Evolutionary conservation across 805 yeast genomes (phyloP).

Genomic region (Candida krabiensis): DNA sequence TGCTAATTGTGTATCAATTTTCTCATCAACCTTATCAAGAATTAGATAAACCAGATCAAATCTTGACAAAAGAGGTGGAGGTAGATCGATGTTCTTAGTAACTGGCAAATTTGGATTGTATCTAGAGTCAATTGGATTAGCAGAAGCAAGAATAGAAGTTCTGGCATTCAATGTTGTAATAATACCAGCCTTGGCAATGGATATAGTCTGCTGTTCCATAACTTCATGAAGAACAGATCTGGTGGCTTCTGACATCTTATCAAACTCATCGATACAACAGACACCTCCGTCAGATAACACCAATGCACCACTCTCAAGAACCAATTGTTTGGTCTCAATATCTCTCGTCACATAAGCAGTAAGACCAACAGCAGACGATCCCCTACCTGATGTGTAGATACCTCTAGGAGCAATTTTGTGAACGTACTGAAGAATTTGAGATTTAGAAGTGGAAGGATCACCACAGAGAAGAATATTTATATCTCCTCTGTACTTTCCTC

Average conservation of each 20-base stretch:
- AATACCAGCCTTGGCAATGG: conserved; percentile 98
- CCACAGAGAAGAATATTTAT: conserved; percentile 91
- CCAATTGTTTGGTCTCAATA: conserved; percentile 88
- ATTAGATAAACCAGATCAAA: conserved; percentile 92
- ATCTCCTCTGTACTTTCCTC: conserved; percentile 96
- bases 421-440: conserved; percentile 90
- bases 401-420: conserved; percentile 98
- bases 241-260: conserved; percentile 93
- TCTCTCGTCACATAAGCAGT: conserved; percentile 97
- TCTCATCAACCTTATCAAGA: conserved; percentile 89
- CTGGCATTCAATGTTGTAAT: conserved; percentile 96
- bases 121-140: conserved; percentile 94
- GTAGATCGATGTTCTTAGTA: conserved; percentile 91
- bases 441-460: conserved; percentile 97
- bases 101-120: conserved; percentile 95
- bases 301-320: conserved; percentile 93
- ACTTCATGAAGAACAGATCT: conserved; percentile 96
- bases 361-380: conserved; percentile 98
- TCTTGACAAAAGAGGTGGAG: conserved; percentile 93
- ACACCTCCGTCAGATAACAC: conserved; percentile 97
- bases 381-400: conserved; percentile 96
- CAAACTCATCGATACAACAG: conserved; percentile 98
- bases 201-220: conserved; percentile 98
- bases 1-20: conserved; percentile 81
- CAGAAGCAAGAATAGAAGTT: conserved; percentile 93